Base-by-base conservation (phyloP, 2,329 filamentous ascomycete genomes). In the Epicoccum nigrum region DNA sequence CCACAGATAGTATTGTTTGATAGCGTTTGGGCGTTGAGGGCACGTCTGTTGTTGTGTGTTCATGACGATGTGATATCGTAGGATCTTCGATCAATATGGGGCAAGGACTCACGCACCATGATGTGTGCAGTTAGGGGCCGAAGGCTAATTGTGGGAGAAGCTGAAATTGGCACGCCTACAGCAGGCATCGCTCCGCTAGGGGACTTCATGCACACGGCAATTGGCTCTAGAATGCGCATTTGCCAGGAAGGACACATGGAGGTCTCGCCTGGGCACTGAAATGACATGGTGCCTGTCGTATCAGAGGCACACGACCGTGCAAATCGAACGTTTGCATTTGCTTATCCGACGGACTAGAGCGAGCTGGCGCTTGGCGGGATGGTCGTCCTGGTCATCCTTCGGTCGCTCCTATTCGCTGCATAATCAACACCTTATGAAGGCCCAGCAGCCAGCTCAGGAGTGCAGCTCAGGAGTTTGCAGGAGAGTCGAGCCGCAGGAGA, bases 391-490 rank as follows among this genome's bases (percentile, higher is more conserved):
- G 12, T 51, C 6, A 9, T n/a, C n/a, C n/a, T n/a, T n/a, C 37
- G 42, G 43, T 20, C 27, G 28, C 32, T 46, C 49, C 38, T 47
- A 52, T 52, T 52, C 33, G 49, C 43, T 52, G 43, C 38, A 43
- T 43, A 27, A 27, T 39, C 49, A 39, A 51, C 33, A 39, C n/a
- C 34, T 43, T 46, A 25, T 19, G 41, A 41, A 6, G 30, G 32
- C 38, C 51, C 55, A 40, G 31, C 46, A 28, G 50, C 42, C 35
- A 33, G 43, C 54, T 54, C 32, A 51, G 45, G 39, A 52, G 37
- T 40, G 21, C 47, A 51, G 56, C 43, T 60, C 52, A 60, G 62
- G 54, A 62, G 60, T 51, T 45, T 44, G 54, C 48, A 44, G 43
- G 50, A 42, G 33, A 33, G 34, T 46, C 15, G 34, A 37, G 42